Evolutionary conservation across 1,284 basidiomycete species (phyloP).

Genomic region (Amylostereum areolatum): DNA sequence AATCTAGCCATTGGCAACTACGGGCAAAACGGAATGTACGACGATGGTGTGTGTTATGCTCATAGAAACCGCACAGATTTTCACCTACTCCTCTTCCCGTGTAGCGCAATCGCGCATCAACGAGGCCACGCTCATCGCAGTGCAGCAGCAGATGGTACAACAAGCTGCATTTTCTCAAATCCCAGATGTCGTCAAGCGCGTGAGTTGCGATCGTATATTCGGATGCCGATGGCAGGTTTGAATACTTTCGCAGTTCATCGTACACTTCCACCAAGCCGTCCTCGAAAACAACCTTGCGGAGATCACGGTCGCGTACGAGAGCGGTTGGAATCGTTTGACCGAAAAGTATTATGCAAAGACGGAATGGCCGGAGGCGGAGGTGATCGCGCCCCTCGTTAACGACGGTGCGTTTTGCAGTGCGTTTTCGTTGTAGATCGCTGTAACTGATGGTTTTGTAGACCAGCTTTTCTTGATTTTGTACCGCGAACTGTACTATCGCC

Average conservation of each 20-base stretch:
- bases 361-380: slow-evolving; percentile 97
- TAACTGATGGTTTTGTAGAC: slow-evolving; percentile 38
- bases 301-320: slow-evolving; percentile 90
- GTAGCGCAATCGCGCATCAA: slow-evolving; percentile 53
- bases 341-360: slow-evolving; percentile 92
- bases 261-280: slow-evolving; percentile 87
- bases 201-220: slow-evolving; percentile 29
- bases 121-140: slow-evolving; percentile 57
- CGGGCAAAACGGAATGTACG: slow-evolving; percentile 59
- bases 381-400: slow-evolving; percentile 90
- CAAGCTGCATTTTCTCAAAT: slow-evolving; percentile 73
- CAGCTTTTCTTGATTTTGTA: slow-evolving; percentile 95
- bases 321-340: slow-evolving; percentile 94
- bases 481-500: slow-evolving; percentile 90
- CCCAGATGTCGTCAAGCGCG: slow-evolving; percentile 76
- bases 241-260: slow-evolving; percentile 61
- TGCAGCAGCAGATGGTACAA: slow-evolving; percentile 77
- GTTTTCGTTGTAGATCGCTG: not conserved
- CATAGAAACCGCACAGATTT: not conserved
- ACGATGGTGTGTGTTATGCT: slow-evolving; percentile 47
- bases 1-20: slow-evolving; percentile 68
- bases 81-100: slow-evolving; percentile 13
- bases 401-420: slow-evolving; percentile 58
- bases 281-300: slow-evolving; percentile 83
- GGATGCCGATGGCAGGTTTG: no score